phyloP scores from a whole-genome alignment of 345 rosid species.

The Orychophragmus violaceus region DNA sequence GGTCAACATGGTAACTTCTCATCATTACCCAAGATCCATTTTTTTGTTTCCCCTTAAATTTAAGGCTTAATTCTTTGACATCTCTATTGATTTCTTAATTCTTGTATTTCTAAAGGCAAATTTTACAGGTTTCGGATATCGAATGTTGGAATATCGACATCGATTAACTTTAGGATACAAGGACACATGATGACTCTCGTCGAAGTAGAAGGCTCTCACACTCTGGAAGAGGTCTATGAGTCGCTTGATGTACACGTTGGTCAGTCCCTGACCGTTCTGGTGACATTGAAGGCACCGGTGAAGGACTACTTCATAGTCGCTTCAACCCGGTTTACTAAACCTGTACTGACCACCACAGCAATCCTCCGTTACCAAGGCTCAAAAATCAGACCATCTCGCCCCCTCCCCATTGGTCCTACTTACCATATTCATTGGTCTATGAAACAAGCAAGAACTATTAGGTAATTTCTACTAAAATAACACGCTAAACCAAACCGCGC shows the following conservation, averaged over 20 bases:
- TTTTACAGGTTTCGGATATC: slow-evolving; percentile 58
- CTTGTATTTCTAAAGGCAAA: slow-evolving; percentile 29
- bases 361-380: slow-evolving; percentile 63
- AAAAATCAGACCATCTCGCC: slow-evolving; percentile 40
- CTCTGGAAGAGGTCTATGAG: slow-evolving; percentile 55
- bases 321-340: slow-evolving; percentile 67
- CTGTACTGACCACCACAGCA: slow-evolving; percentile 42
- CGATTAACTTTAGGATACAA: slow-evolving; percentile 79
- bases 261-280: slow-evolving; percentile 56
- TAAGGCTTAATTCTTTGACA: neutral
- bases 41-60: neutral
- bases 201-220: slow-evolving; percentile 86
- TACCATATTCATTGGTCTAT: slow-evolving; percentile 69
- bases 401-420: slow-evolving; percentile 60
- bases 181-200: slow-evolving; percentile 61
- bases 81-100: neutral
- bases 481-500: neutral
- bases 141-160: slow-evolving; percentile 60
- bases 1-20: slow-evolving; percentile 46
- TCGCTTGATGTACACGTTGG: slow-evolving; percentile 74
- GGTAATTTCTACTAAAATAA: slow-evolving; percentile 26
- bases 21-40: neutral
- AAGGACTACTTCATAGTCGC: slow-evolving; percentile 66
- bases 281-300: slow-evolving; percentile 34
- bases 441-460: slow-evolving; percentile 76